Evolutionary conservation across 305 asterid genomes (phyloP), one percentile per base, ranked within the genome.

Genomic region (Striga hermonthica): DNA sequence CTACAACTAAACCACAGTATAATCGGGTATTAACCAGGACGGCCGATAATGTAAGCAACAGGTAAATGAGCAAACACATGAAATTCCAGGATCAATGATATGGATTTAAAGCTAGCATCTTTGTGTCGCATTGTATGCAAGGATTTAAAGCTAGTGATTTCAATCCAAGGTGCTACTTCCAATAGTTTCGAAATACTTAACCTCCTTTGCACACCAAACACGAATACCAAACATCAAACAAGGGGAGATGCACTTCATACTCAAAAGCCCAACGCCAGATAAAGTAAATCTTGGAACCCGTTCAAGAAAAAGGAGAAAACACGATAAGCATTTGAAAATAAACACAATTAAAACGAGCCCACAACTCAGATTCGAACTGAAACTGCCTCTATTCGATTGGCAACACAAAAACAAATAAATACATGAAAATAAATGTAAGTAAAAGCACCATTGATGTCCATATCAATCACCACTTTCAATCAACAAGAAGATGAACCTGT

Each of bases 1-100:
- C 79, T 71, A 58, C 43, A 45, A 56, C 45, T 57, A 22, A 62
- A 64, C 38, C 47, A 64, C 13, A 13, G 66, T 60, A 12, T 35
- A 53, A 39, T 68, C 34, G 62, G 4, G 59, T 5, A 57, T 43
- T 35, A 14, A 52, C 39, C 40, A 37, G 8, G 58, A 50, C 66
- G n/a, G 40, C 11, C 37, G 22, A 57, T 22, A 35, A 35, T 40
- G 13, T 40, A 36, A 69, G 44, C 39, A 37, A 57, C 39, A 50
- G 52, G 13, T 49, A 65, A 54, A 31, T 3, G 11, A 12, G 53
- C 47, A 3, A 41, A 45, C 16, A 36, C 54, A 34, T 65, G 11
- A 44, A 62, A 1, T 22, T 22, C 31, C 31, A 22, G 31, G 31
- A 22, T 22, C 31, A 22, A 22, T 22, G 31, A 22, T 22, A 22